Evolutionary conservation across 1,284 basidiomycete species (phyloP).

Genomic region (Ceratobasidium sp.): DNA sequence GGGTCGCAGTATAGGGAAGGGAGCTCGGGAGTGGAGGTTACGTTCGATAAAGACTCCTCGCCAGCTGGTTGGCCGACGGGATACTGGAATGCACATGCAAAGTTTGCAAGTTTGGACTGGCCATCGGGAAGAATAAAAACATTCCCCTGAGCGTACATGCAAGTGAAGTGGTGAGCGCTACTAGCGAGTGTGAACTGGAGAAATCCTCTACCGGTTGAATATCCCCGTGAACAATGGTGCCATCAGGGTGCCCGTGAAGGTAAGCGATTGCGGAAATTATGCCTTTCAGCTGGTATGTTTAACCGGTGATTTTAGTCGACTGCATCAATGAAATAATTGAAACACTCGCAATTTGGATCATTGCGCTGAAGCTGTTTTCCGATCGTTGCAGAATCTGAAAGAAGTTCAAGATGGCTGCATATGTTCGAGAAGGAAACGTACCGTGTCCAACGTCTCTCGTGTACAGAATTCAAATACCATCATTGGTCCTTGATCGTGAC

Average conservation of each 20-base stretch:
- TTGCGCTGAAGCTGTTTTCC: not conserved
- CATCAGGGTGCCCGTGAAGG: conserved; percentile 26
- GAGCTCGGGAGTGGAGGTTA: not conserved
- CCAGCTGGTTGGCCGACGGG: not conserved
- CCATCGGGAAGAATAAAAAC: not conserved
- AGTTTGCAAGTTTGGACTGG: conserved; percentile 6
- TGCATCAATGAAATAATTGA: not conserved
- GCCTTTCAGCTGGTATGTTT: conserved; percentile 12
- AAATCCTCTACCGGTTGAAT: not conserved
- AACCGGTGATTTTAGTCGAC: not conserved
- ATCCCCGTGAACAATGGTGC: conserved; percentile 17
- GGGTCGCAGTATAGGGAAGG: not conserved
- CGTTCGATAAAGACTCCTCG: not conserved
- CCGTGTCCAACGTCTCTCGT: not conserved
- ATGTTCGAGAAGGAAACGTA: not conserved
- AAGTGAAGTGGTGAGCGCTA: too few relatives aligned
- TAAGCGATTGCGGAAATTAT: conserved; percentile 4
- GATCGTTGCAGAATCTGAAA: not conserved
- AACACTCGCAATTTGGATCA: conserved; percentile 2
- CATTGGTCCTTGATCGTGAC: not conserved
- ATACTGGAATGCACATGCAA: conserved; percentile 5
- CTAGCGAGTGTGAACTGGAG: not conserved
- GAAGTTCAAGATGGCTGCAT: not conserved
- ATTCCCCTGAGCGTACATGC: not conserved
- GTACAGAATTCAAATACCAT: conserved; percentile 23